Evolutionary conservation across 441 rosid species (phyloP).

Genomic region (Adansonia gregorii): DNA sequence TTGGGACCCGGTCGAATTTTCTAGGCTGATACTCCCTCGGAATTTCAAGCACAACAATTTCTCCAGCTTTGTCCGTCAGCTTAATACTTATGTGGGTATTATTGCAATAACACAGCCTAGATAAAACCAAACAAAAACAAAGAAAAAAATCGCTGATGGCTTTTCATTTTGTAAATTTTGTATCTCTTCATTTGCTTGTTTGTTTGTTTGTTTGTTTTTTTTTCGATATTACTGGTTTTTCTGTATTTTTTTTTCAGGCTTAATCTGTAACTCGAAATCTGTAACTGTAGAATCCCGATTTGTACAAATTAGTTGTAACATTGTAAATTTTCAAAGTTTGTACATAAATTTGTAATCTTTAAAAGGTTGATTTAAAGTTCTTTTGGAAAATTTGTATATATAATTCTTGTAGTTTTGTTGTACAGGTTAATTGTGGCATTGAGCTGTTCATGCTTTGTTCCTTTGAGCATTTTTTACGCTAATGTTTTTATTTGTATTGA

Average conservation of each 20-base stretch:
- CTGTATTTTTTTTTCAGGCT: not conserved
- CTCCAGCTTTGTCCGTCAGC: constrained; percentile 83
- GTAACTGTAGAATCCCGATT: not conserved
- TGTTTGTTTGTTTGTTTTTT: constrained; percentile 11
- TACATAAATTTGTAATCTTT: constrained; percentile 14
- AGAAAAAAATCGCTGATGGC: not conserved
- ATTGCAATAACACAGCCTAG: constrained; percentile 39
- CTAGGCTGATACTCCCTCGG: constrained; percentile 60
- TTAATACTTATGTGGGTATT: constrained; percentile 79
- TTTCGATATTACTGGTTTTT: not conserved
- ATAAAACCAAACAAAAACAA: constrained; percentile 18
- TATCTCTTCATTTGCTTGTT: not conserved
- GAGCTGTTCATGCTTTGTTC: constrained; percentile 18
- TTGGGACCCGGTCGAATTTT: constrained; percentile 68
- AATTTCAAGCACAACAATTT: constrained; percentile 77
- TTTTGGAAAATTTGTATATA: not conserved
- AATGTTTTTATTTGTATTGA: constrained; percentile 1
- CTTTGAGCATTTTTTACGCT: not conserved
- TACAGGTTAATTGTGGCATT: constrained; percentile 6
- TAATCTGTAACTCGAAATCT: constrained; percentile 6
- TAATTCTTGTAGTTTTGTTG: not conserved
- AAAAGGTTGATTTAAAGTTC: constrained; percentile 11
- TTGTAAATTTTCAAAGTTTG: constrained; percentile 18
- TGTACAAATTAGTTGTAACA: constrained; percentile 14
- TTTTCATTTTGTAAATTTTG: constrained; percentile 12